These are phyloP conservation scores for Ganoderma resinaceum DNA, from an alignment of 1,284 basidiomycete species.

Conservation along the genomic window DNA sequence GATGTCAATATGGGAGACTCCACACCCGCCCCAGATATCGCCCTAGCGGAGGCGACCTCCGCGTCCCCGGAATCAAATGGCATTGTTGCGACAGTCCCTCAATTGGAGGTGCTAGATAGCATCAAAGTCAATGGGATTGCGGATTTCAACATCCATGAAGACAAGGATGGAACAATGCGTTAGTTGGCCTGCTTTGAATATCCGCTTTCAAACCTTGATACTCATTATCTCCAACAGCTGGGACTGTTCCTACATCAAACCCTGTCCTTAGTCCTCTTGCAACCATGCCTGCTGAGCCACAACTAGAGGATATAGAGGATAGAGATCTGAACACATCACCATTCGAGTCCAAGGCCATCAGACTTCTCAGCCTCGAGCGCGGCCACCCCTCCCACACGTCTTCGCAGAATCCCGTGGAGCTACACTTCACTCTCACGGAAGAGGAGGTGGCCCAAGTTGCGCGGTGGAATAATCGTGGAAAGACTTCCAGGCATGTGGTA, in stretches of 20 bases:
- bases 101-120: background rate
- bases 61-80: background rate
- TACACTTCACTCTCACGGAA: constrained; percentile 21
- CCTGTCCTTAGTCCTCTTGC: background rate
- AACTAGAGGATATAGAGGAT: background rate
- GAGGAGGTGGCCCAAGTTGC: constrained; percentile 22
- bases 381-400: constrained; percentile 22
- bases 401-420: constrained; percentile 11
- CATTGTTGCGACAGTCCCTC: background rate
- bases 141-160: background rate
- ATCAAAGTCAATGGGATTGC: background rate
- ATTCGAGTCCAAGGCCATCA: constrained; percentile 9
- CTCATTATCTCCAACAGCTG: background rate
- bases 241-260: background rate
- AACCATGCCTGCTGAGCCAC: background rate
- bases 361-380: constrained; percentile 19
- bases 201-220: background rate
- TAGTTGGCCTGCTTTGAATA: background rate
- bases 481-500: constrained; percentile 11
- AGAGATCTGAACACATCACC: constrained; percentile 8
- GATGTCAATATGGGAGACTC: constrained; percentile 6
- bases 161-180: background rate
- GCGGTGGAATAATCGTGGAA: constrained; percentile 20
- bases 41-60: background rate
- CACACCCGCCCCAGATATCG: background rate